Conservation (phyloP, 2,329 filamentous ascomycete genomes). For the Lithohypha guttulata region DNA sequence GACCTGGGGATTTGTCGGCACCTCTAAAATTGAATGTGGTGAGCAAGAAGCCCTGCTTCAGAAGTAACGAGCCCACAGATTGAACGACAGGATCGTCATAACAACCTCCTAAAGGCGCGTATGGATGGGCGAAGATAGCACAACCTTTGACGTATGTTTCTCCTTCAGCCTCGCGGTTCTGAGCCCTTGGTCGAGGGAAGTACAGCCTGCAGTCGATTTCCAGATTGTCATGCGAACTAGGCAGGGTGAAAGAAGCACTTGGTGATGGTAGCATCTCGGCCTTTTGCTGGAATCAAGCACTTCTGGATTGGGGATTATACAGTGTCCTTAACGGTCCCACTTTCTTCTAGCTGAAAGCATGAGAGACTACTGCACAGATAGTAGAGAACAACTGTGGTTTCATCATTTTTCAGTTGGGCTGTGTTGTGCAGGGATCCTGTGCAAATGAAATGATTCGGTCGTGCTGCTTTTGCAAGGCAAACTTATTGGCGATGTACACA, state of each 20-base stretch:
- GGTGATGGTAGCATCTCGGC: slow-evolving; percentile 28
- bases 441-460: too few species aligned
- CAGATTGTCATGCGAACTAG: slow-evolving; percentile 69
- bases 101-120: slow-evolving; percentile 73
- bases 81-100: slow-evolving; percentile 74
- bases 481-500: too few species aligned
- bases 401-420: too few species aligned
- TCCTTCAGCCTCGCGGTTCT: too few species aligned
- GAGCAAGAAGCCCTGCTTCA: slow-evolving; percentile 63
- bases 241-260: slow-evolving; percentile 58
- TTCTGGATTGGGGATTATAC: too few species aligned
- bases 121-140: slow-evolving; percentile 76
- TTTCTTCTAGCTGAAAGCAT: too few species aligned
- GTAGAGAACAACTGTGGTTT: too few species aligned
- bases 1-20: slow-evolving; percentile 60
- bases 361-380: too few species aligned
- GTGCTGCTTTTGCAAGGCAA: too few species aligned
- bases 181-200: slow-evolving; percentile 44
- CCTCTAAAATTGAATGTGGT: slow-evolving; percentile 91
- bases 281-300: too few species aligned
- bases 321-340: too few species aligned
- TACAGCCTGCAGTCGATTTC: slow-evolving; percentile 74
- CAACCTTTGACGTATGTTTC: slow-evolving; percentile 30
- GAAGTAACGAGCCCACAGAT: slow-evolving; percentile 51
- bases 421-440: too few species aligned